These are phyloP conservation scores for Blepharisma stoltei DNA, from an alignment of 73 alveolate genomes.

Conservation along the genomic window DNA sequence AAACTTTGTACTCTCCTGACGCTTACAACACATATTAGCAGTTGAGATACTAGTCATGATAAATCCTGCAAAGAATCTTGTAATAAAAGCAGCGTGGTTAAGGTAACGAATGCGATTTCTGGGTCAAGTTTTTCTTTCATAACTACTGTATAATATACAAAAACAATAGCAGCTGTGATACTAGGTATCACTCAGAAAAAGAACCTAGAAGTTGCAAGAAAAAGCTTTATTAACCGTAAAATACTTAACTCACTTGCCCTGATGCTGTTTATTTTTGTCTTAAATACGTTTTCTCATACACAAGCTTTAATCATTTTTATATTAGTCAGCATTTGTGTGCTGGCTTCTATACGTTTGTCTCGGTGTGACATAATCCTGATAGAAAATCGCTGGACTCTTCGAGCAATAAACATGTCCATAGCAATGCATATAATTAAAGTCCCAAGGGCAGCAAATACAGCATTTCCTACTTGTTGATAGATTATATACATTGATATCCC, in stretches of 20 bases:
- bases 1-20: background rate
- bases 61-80: background rate
- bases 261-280: background rate
- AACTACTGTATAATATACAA: conserved; percentile 14
- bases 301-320: conserved; percentile 27
- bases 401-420: background rate
- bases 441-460: conserved; percentile 6
- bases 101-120: conserved; percentile 7
- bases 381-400: background rate
- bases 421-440: background rate
- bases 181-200: conserved; percentile 3
- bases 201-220: background rate
- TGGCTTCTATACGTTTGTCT: background rate
- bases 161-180: background rate
- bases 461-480: conserved; percentile 12
- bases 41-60: background rate
- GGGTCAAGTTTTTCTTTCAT: conserved; percentile 6
- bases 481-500: conserved; percentile 7
- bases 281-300: background rate
- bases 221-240: background rate
- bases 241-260: background rate
- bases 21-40: background rate
- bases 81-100: background rate
- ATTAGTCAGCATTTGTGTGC: conserved; percentile 10
- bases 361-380: background rate